A percentile compares a stretch with the other conserved stretches of the same genome.
Conservation (phyloP, 2,329 filamentous ascomycete genomes). For the Hymenoscyphus repandus region DNA sequence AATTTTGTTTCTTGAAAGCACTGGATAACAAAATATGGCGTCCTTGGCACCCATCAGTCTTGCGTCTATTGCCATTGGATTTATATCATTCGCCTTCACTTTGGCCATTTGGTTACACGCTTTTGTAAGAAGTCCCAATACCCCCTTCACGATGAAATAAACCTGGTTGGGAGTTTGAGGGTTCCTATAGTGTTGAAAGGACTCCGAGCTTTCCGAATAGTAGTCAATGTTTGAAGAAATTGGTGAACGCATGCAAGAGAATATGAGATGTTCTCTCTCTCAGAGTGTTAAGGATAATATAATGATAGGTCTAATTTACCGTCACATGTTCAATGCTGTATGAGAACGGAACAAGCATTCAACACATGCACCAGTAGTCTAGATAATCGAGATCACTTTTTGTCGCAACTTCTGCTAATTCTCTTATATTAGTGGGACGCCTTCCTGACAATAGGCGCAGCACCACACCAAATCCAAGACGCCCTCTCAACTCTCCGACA, state of each 20-base stretch:
- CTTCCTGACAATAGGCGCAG: slow-evolving; percentile 16
- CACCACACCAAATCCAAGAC: slow-evolving; percentile 17
- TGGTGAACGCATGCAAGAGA: no score
- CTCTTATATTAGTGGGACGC: slow-evolving; percentile 19
- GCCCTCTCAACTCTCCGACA: slow-evolving; percentile 19
- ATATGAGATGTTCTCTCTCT: no score
- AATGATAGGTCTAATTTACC: background rate
- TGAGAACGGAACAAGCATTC: background rate
- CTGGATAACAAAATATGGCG: background rate
- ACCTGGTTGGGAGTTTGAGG: no score
- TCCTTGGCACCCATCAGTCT: background rate
- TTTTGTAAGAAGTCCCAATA: background rate
- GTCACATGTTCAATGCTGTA: no score
- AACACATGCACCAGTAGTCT: no score
- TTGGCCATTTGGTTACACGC: background rate
- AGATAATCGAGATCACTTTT: no score
- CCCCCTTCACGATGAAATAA: no score
- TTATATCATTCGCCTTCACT: background rate
- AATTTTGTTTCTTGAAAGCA: no score
- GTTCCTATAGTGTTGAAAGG: background rate
- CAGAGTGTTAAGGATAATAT: background rate
- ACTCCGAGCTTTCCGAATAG: background rate
- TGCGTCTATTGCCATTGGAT: background rate
- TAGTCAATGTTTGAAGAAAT: no score
- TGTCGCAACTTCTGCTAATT: no score